Percentiles rank a stretch among this genome's conserved stretches.
These are phyloP conservation scores for Alternaria triticina DNA, from an alignment of 2,329 filamentous ascomycete genomes.

Conservation along the genomic window DNA sequence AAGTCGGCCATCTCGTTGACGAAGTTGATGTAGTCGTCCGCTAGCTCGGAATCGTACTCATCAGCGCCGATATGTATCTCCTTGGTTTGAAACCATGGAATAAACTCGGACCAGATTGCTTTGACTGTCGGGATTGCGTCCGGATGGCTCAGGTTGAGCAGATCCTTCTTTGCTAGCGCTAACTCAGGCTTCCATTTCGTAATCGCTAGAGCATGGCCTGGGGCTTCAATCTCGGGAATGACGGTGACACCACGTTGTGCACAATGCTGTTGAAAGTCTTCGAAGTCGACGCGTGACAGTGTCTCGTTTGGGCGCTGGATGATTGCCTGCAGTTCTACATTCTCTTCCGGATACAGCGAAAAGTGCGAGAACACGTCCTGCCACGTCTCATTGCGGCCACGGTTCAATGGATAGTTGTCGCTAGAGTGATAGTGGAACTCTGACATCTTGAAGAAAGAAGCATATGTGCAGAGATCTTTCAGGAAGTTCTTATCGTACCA, in stretches of 20 bases:
- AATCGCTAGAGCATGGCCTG: conserved; percentile 46
- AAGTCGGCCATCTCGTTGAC: conserved; percentile 47
- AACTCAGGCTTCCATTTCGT: conserved; percentile 51
- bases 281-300: conserved; percentile 42
- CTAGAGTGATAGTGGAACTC: conserved; percentile 60
- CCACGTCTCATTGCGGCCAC: conserved; percentile 56
- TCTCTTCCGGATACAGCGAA: conserved; percentile 48
- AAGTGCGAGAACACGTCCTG: conserved; percentile 55
- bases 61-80: conserved; percentile 49
- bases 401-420: conserved; percentile 58
- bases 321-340: conserved; percentile 41
- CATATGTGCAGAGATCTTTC: conserved; percentile 54
- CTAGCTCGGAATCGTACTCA: conserved; percentile 44
- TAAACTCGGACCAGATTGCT: conserved; percentile 46
- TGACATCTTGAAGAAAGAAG: conserved; percentile 57
- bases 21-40: conserved; percentile 47
- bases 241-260: conserved; percentile 45
- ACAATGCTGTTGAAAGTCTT: conserved; percentile 45
- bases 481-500: conserved; percentile 53
- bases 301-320: conserved; percentile 47
- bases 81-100: conserved; percentile 49
- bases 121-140: conserved; percentile 47
- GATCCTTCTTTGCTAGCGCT: conserved; percentile 43
- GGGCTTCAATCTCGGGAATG: conserved; percentile 48
- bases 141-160: conserved; percentile 46